Evolutionary conservation across 83 land plant species (phyloP).

Genomic region (Picea mariana): DNA sequence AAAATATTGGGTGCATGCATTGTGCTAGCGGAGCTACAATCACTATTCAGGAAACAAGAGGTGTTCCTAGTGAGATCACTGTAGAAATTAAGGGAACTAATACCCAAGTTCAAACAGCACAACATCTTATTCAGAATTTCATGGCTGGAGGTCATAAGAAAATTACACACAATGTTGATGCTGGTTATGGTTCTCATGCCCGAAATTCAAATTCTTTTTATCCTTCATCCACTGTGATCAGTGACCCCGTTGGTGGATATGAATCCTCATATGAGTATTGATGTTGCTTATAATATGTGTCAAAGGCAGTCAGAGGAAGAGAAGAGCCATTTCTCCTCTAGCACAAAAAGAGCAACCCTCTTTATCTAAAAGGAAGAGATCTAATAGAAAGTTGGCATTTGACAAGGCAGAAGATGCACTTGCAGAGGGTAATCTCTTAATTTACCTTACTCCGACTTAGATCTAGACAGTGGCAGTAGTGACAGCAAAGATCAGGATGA

Average conservation of each 20-base stretch:
- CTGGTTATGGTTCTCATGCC: slow-evolving; percentile 25
- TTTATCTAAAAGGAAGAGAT: too few relatives aligned
- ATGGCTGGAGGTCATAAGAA: slow-evolving; percentile 20
- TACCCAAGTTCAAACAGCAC: slow-evolving; percentile 67
- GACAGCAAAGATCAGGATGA: too few relatives aligned
- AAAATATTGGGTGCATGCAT: slow-evolving; percentile 61
- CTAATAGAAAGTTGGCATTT: too few relatives aligned
- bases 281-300: background rate
- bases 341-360: too few relatives aligned
- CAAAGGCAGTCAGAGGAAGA: too few relatives aligned
- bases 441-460: too few relatives aligned
- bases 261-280: slow-evolving; percentile 21
- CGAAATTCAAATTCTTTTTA: slow-evolving; percentile 13
- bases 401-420: too few relatives aligned
- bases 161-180: slow-evolving; percentile 16
- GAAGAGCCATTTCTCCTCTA: too few relatives aligned
- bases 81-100: slow-evolving; percentile 72
- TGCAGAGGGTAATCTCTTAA: too few relatives aligned
- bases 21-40: slow-evolving; percentile 69
- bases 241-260: slow-evolving; percentile 24
- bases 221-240: slow-evolving; percentile 17
- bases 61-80: slow-evolving; percentile 61
- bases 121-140: too few relatives aligned
- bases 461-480: too few relatives aligned
- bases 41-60: slow-evolving; percentile 68